phyloP scores from a whole-genome alignment of 768 basidiomycete species.

The Trametopsis cervina region DNA sequence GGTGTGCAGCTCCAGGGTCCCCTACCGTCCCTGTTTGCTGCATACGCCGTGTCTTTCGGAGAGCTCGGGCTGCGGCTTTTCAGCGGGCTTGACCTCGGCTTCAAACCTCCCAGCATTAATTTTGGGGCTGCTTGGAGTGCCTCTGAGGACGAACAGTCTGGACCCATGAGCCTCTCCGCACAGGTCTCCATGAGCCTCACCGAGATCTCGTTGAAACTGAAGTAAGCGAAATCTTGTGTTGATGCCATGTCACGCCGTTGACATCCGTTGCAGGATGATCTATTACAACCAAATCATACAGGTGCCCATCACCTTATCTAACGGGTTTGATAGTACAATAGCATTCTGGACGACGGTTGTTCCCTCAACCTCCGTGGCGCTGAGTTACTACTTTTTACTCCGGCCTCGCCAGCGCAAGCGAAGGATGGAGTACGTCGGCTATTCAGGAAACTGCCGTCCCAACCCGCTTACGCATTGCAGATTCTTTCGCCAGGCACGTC shows the following conservation, averaged over 20 bases:
- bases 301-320: slow-evolving; percentile 51
- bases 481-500: slow-evolving; percentile 59
- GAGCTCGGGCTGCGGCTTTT: slow-evolving; percentile 52
- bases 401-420: slow-evolving; percentile 47
- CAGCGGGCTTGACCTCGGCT: slow-evolving; percentile 39
- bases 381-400: slow-evolving; percentile 53
- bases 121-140: slow-evolving; percentile 43
- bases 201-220: slow-evolving; percentile 40
- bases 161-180: background rate
- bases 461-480: slow-evolving; percentile 29
- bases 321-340: slow-evolving; percentile 37
- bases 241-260: background rate
- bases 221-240: slow-evolving; percentile 34
- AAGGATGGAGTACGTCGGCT: slow-evolving; percentile 42
- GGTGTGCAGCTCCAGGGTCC: slow-evolving; percentile 43
- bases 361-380: slow-evolving; percentile 44
- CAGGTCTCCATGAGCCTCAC: background rate
- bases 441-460: slow-evolving; percentile 7
- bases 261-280: slow-evolving; percentile 19
- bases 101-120: slow-evolving; percentile 24
- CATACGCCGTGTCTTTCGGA: slow-evolving; percentile 43
- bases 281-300: slow-evolving; percentile 53
- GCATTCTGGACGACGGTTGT: slow-evolving; percentile 46
- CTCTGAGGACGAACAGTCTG: background rate
- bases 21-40: slow-evolving; percentile 41